These are phyloP conservation scores for Raddia distichophylla DNA, from an alignment of 176 grass and related monocot genomes.

Conservation along the genomic window DNA sequence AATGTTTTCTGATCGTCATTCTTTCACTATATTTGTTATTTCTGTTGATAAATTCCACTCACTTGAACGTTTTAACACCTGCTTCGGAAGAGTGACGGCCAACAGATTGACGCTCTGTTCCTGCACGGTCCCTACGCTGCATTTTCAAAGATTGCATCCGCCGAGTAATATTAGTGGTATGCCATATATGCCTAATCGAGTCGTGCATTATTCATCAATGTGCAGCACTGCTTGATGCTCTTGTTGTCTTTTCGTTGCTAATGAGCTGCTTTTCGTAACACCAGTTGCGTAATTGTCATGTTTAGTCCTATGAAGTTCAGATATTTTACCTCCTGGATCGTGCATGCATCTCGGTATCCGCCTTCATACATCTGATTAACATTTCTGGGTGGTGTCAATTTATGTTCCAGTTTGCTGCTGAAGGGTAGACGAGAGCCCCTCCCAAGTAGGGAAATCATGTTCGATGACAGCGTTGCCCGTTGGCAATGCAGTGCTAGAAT, in stretches of 20 bases:
- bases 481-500: background rate
- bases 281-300: background rate
- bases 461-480: background rate
- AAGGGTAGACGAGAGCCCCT: background rate
- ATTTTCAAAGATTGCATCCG: background rate
- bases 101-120: background rate
- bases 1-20: background rate
- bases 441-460: background rate
- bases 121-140: background rate
- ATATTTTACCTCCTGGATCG: background rate
- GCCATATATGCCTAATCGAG: background rate
- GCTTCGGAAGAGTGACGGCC: background rate
- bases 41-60: background rate
- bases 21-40: background rate
- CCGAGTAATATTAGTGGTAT: background rate
- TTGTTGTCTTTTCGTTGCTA: background rate
- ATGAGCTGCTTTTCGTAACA: background rate
- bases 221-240: background rate
- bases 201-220: background rate
- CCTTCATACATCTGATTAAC: background rate
- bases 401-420: background rate
- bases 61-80: background rate
- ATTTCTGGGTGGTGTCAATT: background rate
- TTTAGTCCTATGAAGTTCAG: background rate
- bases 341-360: background rate